Evolutionary conservation across 129 eudicot species (phyloP), one percentile per base, ranked within the genome.

Genomic region (Deinandra increscens): DNA sequence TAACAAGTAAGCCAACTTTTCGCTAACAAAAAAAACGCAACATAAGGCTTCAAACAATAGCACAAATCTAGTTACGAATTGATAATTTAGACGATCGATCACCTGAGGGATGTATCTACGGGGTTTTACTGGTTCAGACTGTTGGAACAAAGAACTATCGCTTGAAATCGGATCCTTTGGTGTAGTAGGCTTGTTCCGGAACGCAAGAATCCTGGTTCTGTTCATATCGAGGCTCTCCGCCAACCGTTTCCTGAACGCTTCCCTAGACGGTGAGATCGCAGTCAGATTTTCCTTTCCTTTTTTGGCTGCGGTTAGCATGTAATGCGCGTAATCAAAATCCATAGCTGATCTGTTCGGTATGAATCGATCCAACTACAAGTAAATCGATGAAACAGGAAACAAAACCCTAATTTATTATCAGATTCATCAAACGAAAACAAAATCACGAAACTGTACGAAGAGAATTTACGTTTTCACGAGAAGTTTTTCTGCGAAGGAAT

Each of bases 21-120:
- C 1, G 31, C 31, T 26, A 26, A 26, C 31, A 26, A 26, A 1
- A 26, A 26, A 18, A 66, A 80, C 33, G 4, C 39, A 19, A 15
- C 5, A 3, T 4, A 51, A 9, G 15, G 51, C 10, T 7, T 2
- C 2, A 61, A 38, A 43, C 48, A 55, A 15, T 59, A 10, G 31
- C 38, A 48, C 31, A 68, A 15, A 2, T 31, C 12, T n/a, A 10
- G 51, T 11, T 33, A 11, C 9, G 13, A 43, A 31, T 4, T 1
- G 4, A 59, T 43, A 9, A 11, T 7, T 19, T 34, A 11, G 26
- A 48, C 9, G 39, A 58, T 55, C 11, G 14, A 69, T 18, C 19
- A 89, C 97, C 95, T 87, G 97, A 44, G 97, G 97, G 69, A 90
- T 87, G 81, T 87, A 65, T 5, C 91, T 82, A 26, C 89, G 81